Evolutionary conservation across 176 grass and related monocot species (phyloP), one percentile per base, ranked within the genome.

Genomic region (Typha latifolia): DNA sequence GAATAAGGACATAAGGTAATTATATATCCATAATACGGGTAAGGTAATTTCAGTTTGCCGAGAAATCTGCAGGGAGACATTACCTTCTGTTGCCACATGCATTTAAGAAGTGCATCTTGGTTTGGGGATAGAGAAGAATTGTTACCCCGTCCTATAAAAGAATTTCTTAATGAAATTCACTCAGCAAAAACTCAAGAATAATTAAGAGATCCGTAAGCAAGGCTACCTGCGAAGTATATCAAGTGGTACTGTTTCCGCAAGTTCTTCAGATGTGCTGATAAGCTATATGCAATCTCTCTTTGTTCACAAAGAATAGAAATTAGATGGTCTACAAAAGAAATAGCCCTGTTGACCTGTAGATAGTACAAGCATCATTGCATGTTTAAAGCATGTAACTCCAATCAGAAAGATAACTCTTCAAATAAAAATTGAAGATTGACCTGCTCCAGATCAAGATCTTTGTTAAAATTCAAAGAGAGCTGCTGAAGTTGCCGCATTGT

Each of bases 61-160:
- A 19, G 66, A 57, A 12, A 48, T 52, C 56, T 1, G 51, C 4
- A 4, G 19, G 49, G 66, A 75, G 77, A 77, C 27, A 24, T 12
- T 88, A 96, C 88, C 88, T 96, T 96, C 81, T 96, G 88, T 49
- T 77, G 67, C 88, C 85, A 89, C 80, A 96, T 86, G 69, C 80
- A 84, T 78, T 71, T 82, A 43, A 89, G 32, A 13, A 96, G 69
- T 29, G 62, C 56, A 83, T 77, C 76, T 77, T 96, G 92, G 67
- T 66, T 78, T 61, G 72, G 68, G 63, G 82, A 80, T 61, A 96
- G 47, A 62, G 50, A 78, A 66, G 24, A 51, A 76, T 49, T 48
- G 5, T 16, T n/a, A 21, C 63, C 63, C 31, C 51, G 64, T 63
- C 70, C 87, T 90, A 69, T 15, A 90, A 65, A 66, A 71, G 7